phyloP scores from a whole-genome alignment of 139 green algal genomes.

The Raphidocelis subcapitata region DNA sequence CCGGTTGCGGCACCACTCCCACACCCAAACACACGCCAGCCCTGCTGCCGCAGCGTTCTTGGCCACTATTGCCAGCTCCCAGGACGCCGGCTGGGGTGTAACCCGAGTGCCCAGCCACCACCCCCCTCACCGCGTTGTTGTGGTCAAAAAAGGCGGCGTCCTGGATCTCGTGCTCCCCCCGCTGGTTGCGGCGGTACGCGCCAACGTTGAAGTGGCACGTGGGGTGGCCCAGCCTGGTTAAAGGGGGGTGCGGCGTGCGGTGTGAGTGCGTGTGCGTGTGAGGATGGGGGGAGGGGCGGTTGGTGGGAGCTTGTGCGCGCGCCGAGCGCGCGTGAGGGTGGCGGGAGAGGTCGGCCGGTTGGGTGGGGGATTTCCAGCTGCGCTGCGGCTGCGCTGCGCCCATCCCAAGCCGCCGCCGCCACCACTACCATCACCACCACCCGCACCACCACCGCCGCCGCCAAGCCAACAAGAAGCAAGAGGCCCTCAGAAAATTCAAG shows the following conservation, averaged over 20 bases:
- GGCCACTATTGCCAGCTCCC: no score
- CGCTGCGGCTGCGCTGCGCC: not conserved
- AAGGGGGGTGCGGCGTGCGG: not conserved
- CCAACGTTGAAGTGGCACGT: constrained; percentile 97
- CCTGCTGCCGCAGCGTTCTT: no score
- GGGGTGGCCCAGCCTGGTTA: constrained; percentile 90
- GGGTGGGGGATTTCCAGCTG: not conserved
- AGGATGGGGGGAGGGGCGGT: no score
- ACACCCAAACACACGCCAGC: no score
- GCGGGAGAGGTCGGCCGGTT: not conserved
- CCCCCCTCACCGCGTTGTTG: constrained; percentile 58
- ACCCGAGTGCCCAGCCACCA: no score
- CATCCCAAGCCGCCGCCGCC: not conserved
- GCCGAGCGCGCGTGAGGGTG: not conserved
- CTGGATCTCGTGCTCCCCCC: constrained; percentile 49
- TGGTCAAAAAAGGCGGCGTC: constrained; percentile 88
- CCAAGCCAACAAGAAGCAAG: no score
- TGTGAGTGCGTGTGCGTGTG: not conserved
- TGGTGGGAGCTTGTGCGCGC: no score
- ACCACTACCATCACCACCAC: no score
- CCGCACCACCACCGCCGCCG: no score
- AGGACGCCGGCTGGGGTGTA: no score
- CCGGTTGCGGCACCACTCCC: no score
- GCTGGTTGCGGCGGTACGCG: constrained; percentile 73
- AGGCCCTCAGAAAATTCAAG: no score